These are phyloP conservation scores for Xylaria multiplex DNA, from an alignment of 2,329 filamentous ascomycete genomes.

Conservation along the genomic window DNA sequence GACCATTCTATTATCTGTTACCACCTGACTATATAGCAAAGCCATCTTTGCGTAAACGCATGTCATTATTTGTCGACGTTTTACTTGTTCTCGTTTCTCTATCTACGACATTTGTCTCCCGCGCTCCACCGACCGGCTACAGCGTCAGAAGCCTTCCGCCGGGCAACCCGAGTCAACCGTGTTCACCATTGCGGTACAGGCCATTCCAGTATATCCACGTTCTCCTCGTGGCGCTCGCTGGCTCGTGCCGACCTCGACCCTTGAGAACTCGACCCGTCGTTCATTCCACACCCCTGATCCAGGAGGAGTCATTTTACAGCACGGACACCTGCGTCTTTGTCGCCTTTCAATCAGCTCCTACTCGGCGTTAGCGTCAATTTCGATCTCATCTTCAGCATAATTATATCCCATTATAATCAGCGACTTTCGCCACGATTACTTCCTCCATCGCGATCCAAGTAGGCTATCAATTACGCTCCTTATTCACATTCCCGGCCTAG, in stretches of 20 bases:
- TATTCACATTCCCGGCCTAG: neutral
- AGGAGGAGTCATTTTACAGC: slow-evolving; percentile 2
- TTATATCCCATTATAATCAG: slow-evolving; percentile 5
- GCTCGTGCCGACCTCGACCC: slow-evolving; percentile 38
- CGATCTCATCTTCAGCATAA: slow-evolving; percentile 4
- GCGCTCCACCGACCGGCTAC: slow-evolving; percentile 8
- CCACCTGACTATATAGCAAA: neutral
- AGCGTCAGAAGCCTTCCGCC: slow-evolving; percentile 7
- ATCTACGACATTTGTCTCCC: slow-evolving; percentile 20
- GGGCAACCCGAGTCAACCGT: slow-evolving; percentile 35
- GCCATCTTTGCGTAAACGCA: slow-evolving; percentile 7
- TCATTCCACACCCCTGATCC: slow-evolving; percentile 12
- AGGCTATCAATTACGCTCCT: neutral
- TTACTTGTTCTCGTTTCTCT: slow-evolving; percentile 7
- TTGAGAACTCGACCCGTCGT: neutral
- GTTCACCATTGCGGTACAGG: slow-evolving; percentile 31
- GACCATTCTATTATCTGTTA: slow-evolving; percentile 10
- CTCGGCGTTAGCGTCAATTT: slow-evolving; percentile 3
- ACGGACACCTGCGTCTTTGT: slow-evolving; percentile 1
- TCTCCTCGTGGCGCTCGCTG: slow-evolving; percentile 39
- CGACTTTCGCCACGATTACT: slow-evolving; percentile 1
- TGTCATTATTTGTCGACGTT: neutral
- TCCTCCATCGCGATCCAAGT: neutral
- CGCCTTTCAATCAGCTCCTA: neutral
- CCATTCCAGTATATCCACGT: slow-evolving; percentile 38